phyloP scores from a whole-genome alignment of 2,329 filamentous ascomycete genomes.

The Talaromyces sp. region DNA sequence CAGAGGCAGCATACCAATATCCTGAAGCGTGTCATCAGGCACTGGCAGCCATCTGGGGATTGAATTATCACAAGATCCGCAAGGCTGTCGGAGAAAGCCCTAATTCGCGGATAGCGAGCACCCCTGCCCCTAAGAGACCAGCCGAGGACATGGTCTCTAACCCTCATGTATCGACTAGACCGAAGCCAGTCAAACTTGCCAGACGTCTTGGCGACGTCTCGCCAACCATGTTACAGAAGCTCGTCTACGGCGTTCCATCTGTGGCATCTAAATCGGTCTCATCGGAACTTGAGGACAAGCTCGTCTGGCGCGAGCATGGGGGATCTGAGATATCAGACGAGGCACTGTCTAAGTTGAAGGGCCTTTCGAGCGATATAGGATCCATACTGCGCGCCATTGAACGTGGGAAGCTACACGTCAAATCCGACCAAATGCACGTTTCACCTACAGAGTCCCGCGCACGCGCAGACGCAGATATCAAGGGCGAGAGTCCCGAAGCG shows the following conservation, averaged over 20 bases:
- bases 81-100: conserved; percentile 39
- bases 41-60: conserved; percentile 37
- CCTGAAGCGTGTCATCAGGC: conserved; percentile 42
- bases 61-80: conserved; percentile 43
- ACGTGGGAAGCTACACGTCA: conserved; percentile 33
- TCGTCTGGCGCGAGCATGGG: conserved; percentile 32
- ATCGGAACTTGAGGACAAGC: conserved; percentile 32
- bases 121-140: conserved; percentile 35
- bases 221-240: conserved; percentile 29
- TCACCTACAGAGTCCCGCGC: conserved; percentile 34
- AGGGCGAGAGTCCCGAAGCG: conserved; percentile 20
- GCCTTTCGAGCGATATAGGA: conserved; percentile 36
- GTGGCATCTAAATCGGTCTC: conserved; percentile 32
- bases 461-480: conserved; percentile 20
- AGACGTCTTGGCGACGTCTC: conserved; percentile 32
- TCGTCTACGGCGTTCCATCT: conserved; percentile 32
- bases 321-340: conserved; percentile 37
- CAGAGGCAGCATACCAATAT: conserved; percentile 35
- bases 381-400: conserved; percentile 36
- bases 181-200: conserved; percentile 35
- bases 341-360: conserved; percentile 37
- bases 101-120: conserved; percentile 23
- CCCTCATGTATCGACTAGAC: conserved; percentile 26
- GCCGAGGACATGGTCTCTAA: conserved; percentile 35
- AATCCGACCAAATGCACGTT: conserved; percentile 25